A percentile compares a stretch with the other conserved stretches of the same genome.
phyloP scores from a whole-genome alignment of 805 yeast genomes.

The Kodamaea laetipori region DNA sequence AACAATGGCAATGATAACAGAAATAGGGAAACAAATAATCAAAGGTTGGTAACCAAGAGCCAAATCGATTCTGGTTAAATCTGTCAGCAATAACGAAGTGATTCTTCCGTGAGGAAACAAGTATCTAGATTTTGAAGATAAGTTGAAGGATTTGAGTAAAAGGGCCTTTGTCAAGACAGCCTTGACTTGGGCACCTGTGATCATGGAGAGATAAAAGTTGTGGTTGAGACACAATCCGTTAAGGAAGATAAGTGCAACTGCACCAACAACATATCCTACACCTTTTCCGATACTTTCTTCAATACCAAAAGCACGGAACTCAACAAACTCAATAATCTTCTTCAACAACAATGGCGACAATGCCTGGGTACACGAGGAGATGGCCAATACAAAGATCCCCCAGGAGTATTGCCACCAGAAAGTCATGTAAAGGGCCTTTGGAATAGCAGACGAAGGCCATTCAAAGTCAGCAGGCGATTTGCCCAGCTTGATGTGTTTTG shows the following conservation, averaged over 20 bases:
- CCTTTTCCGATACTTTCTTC: conserved; percentile 55
- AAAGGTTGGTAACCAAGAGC: conserved; percentile 48
- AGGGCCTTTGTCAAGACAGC: conserved; percentile 42
- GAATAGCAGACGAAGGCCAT: conserved; percentile 44
- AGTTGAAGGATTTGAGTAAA: conserved; percentile 40
- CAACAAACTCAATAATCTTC: conserved; percentile 66
- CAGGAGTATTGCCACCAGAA: conserved; percentile 47
- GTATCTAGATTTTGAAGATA: conserved; percentile 35
- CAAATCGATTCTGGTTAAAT: conserved; percentile 45
- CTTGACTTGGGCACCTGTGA: conserved; percentile 44
- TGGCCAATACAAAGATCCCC: conserved; percentile 43
- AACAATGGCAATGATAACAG: conserved; percentile 41
- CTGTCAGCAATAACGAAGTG: conserved; percentile 46
- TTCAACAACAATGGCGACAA: conserved; percentile 68
- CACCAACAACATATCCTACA: conserved; percentile 75
- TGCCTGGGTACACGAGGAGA: conserved; percentile 52
- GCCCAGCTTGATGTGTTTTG: conserved; percentile 21
- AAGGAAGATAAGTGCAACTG: conserved; percentile 52
- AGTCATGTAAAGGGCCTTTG: conserved; percentile 50
- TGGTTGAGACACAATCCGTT: conserved; percentile 46
- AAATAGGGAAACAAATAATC: conserved; percentile 44
- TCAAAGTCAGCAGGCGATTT: conserved; percentile 25
- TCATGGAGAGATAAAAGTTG: conserved; percentile 44
- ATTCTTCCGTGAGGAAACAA: conserved; percentile 42
- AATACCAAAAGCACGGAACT: conserved; percentile 46